Percentiles rank a stretch among this genome's conserved stretches.
These are phyloP conservation scores for Graphiopsis chlorocephala DNA, from an alignment of 2,329 filamentous ascomycete genomes.

Conservation along the genomic window DNA sequence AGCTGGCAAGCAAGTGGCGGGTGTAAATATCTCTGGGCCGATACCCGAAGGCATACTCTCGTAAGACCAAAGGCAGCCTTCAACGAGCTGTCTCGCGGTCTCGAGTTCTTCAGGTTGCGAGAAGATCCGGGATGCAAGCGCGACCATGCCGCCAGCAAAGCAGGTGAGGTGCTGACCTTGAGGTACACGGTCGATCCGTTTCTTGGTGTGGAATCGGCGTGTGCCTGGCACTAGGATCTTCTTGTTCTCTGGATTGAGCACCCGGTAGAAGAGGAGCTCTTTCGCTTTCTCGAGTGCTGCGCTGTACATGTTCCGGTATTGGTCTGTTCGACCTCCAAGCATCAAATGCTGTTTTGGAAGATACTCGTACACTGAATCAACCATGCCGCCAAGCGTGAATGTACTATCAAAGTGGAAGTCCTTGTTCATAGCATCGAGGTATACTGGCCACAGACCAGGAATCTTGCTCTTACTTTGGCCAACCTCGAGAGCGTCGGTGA, in stretches of 20 bases:
- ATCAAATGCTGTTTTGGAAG: constrained; percentile 31
- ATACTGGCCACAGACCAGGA: constrained; percentile 62
- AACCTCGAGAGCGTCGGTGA: constrained; percentile 55
- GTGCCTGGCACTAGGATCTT: constrained; percentile 35
- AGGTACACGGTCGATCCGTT: constrained; percentile 31
- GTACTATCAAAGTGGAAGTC: constrained; percentile 31
- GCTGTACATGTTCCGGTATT: constrained; percentile 47
- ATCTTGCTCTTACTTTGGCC: constrained; percentile 55
- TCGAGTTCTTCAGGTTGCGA: constrained; percentile 53
- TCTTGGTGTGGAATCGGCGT: constrained; percentile 19
- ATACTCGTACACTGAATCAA: constrained; percentile 37
- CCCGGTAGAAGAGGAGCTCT: constrained; percentile 43
- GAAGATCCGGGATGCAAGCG: constrained; percentile 63
- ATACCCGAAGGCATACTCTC: constrained; percentile 55
- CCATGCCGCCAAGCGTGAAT: constrained; percentile 35
- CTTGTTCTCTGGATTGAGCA: constrained; percentile 43
- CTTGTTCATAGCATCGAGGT: constrained; percentile 45
- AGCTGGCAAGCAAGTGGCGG: constrained; percentile 44
- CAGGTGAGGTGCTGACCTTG: constrained; percentile 64
- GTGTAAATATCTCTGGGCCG: constrained; percentile 59
- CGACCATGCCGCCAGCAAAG: constrained; percentile 70
- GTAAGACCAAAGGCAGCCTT: constrained; percentile 65
- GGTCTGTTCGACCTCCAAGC: constrained; percentile 26
- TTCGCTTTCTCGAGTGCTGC: constrained; percentile 48
- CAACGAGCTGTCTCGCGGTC: constrained; percentile 56